Evolutionary conservation across 2,329 filamentous ascomycete species (phyloP).

Genomic region (Ophiostoma ips): DNA sequence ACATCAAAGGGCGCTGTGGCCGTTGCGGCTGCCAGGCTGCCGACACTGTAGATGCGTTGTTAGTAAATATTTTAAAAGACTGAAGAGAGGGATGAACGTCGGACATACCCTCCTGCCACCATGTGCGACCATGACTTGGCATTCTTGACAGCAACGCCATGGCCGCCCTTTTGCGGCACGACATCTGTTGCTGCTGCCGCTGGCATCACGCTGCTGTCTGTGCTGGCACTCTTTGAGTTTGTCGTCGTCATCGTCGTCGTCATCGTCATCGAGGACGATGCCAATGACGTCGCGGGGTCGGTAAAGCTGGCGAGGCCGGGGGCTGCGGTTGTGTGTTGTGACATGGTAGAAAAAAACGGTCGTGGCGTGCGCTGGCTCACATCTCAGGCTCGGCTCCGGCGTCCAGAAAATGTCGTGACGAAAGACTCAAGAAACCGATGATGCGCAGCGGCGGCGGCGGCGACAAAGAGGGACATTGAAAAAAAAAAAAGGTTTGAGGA

Average conservation of each 20-base stretch:
- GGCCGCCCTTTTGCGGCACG: neutral
- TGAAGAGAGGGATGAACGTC: neutral
- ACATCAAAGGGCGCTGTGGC: conserved; percentile 91
- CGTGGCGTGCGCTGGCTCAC: conserved; percentile 1
- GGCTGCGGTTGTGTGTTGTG: conserved; percentile 6
- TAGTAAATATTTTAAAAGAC: neutral
- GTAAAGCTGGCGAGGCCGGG: conserved; percentile 7
- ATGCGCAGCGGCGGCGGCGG: too few relatives aligned
- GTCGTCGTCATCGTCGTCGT: too few relatives aligned
- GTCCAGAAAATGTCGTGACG: neutral
- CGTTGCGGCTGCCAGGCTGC: conserved; percentile 83
- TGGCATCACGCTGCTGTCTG: neutral
- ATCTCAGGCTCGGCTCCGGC: conserved; percentile 1
- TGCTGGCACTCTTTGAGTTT: neutral
- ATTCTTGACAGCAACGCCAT: conserved; percentile 20
- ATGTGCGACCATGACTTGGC: conserved; percentile 85
- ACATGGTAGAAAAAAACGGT: conserved; percentile 10
- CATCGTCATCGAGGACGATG: too few relatives aligned
- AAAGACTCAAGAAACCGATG: neutral
- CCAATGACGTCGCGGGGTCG: neutral
- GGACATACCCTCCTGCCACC: conserved; percentile 68
- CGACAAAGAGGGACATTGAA: neutral
- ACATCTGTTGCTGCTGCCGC: neutral
- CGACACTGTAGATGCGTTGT: conserved; percentile 39
- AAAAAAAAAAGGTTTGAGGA: conserved; percentile 3